phyloP scores from a whole-genome alignment of 2,329 filamentous ascomycete genomes.

The Sclerotinia trifoliorum region DNA sequence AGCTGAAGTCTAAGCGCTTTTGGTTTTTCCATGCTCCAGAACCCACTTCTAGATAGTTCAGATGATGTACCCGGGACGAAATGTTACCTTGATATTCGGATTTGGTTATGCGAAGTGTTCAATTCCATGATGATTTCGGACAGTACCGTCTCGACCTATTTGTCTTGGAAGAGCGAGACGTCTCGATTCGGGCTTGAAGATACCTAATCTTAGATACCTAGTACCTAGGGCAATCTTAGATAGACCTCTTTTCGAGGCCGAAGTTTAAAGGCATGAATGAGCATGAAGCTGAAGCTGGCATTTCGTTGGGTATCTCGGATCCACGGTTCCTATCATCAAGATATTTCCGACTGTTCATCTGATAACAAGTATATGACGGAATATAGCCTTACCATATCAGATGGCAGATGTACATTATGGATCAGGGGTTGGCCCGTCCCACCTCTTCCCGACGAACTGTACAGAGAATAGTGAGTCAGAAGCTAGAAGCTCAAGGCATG shows the following conservation, averaged over 20 bases:
- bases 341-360: not conserved
- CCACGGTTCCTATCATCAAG: not conserved
- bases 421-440: not conserved
- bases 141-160: not conserved
- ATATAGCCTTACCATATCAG: not conserved
- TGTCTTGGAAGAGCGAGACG: slow-evolving; percentile 4
- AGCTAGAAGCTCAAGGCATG: slow-evolving; percentile 6
- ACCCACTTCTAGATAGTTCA: slow-evolving; percentile 2
- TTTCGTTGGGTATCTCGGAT: not conserved
- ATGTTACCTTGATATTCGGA: not conserved
- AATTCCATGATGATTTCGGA: not conserved
- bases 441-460: not conserved
- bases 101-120: not conserved
- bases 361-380: not conserved
- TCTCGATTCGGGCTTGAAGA: slow-evolving; percentile 11
- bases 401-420: not conserved
- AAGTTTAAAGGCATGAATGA: slow-evolving; percentile 7
- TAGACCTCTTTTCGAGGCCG: slow-evolving; percentile 9
- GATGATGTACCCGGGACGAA: not conserved
- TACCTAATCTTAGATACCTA: not conserved
- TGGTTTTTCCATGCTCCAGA: not conserved
- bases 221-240: not conserved
- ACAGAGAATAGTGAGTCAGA: slow-evolving; percentile 36
- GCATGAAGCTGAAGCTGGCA: not conserved
- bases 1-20: slow-evolving; percentile 2